phyloP scores from a whole-genome alignment of 2,329 filamentous ascomycete species.

The Xylaria sp. region DNA sequence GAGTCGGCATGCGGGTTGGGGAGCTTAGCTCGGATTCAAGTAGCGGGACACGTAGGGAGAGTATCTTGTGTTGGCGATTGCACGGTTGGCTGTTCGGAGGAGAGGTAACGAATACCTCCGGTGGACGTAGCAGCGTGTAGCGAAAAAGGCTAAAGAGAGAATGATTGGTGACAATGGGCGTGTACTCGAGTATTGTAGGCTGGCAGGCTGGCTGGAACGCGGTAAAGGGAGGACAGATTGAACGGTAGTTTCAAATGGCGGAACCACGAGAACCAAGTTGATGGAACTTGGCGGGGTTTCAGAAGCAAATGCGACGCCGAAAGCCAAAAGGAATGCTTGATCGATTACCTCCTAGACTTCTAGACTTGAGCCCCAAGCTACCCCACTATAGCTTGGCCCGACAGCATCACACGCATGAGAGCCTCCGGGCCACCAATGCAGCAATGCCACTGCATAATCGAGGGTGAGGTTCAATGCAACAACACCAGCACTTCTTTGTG shows the following conservation, averaged over 20 bases:
- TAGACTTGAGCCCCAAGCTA: not conserved
- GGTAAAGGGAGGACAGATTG: not conserved
- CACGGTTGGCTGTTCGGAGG: no score
- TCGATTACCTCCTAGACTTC: not conserved
- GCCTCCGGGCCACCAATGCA: not conserved
- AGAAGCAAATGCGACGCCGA: constrained; percentile 22
- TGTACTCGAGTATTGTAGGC: not conserved
- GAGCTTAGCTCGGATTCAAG: not conserved
- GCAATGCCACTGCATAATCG: not conserved
- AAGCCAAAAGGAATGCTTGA: not conserved
- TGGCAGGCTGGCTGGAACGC: not conserved
- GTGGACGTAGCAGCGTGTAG: not conserved
- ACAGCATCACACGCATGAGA: not conserved
- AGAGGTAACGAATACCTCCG: not conserved
- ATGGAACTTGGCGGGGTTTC: constrained; percentile 22
- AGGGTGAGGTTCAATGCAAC: no score
- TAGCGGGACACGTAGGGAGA: no score
- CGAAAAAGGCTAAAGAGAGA: not conserved
- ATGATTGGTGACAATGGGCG: not conserved
- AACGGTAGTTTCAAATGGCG: not conserved
- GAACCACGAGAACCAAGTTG: not conserved
- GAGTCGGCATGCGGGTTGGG: not conserved
- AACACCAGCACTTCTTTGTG: no score
- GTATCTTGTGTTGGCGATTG: no score
- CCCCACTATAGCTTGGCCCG: not conserved